Evolutionary conservation across 1,284 basidiomycete genomes (phyloP).

Genomic region (Fomitopsis betulina): DNA sequence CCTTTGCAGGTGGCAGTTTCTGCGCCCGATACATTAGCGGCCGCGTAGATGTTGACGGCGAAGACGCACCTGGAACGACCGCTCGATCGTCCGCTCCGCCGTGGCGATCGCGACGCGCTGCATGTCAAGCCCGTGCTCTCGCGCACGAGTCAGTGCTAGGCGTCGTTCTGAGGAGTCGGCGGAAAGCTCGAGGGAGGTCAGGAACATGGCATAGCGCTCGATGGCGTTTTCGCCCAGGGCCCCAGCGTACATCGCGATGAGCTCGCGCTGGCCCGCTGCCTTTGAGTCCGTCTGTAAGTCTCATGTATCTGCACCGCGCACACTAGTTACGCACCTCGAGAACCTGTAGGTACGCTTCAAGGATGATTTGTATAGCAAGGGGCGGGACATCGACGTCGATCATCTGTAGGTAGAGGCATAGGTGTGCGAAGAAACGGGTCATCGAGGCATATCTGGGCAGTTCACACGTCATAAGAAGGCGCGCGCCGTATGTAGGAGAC

Average conservation of each 20-base stretch:
- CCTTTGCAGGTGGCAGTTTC: conserved; percentile 50
- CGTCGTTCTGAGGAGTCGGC: conserved; percentile 66
- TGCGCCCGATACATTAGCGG: conserved; percentile 18
- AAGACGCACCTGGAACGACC: conserved; percentile 61
- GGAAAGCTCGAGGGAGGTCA: conserved; percentile 76
- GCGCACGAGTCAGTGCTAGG: conserved; percentile 73
- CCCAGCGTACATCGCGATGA: too few species aligned
- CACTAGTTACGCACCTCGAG: too few species aligned
- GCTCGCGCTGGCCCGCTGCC: conserved; percentile 74
- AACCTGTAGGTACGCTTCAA: too few species aligned
- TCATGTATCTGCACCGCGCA: neutral
- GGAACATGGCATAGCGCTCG: conserved; percentile 89
- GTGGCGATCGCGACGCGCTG: conserved; percentile 78
- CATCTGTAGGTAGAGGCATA: conserved; percentile 88
- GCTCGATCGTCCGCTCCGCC: conserved; percentile 76
- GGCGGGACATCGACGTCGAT: conserved; percentile 75
- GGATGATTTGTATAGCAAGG: conserved; percentile 72
- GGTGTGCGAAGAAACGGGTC: conserved; percentile 91
- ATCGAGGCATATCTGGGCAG: conserved; percentile 54
- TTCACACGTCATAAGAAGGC: neutral
- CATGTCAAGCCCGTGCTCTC: conserved; percentile 82
- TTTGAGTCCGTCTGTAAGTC: conserved; percentile 24
- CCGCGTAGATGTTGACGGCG: too few species aligned
- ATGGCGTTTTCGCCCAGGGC: conserved; percentile 90
- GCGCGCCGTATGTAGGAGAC: conserved; percentile 20